Conservation (phyloP, 345 rosid species). For the Euphorbia tirucalli region DNA sequence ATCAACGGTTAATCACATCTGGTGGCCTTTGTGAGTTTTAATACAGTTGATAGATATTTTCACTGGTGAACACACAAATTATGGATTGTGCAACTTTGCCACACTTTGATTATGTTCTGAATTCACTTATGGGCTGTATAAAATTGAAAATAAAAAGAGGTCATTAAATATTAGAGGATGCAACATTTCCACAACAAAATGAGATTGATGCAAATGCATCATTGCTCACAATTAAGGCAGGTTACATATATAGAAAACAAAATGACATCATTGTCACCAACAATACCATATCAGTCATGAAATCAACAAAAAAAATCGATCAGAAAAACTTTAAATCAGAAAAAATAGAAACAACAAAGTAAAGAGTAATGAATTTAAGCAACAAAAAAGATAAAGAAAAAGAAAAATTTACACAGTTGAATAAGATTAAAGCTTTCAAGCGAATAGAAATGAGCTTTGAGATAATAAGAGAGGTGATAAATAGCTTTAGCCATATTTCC, state of each 20-base stretch:
- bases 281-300: background rate
- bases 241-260: background rate
- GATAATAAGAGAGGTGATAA: too few species aligned
- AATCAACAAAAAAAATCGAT: background rate
- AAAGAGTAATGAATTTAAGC: background rate
- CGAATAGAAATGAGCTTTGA: background rate
- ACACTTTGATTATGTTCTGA: too few species aligned
- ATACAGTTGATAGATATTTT: too few species aligned
- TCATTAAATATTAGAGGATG: too few species aligned
- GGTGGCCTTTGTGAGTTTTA: too few species aligned
- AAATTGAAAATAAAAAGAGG: too few species aligned
- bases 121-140: too few species aligned
- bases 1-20: too few species aligned
- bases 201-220: background rate
- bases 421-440: background rate
- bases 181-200: background rate
- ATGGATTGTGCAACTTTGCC: too few species aligned
- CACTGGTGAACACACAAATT: too few species aligned
- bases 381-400: slow-evolving; percentile 1
- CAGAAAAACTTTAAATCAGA: slow-evolving; percentile 6
- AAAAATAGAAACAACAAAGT: background rate
- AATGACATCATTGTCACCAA: background rate
- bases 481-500: too few species aligned
- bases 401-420: background rate
- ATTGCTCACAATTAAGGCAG: background rate